A percentile compares a stretch with the other conserved stretches of the same genome.
Evolutionary conservation across 2,329 filamentous ascomycete genomes (phyloP).

Genomic region (Amesomyces nigricolor): DNA sequence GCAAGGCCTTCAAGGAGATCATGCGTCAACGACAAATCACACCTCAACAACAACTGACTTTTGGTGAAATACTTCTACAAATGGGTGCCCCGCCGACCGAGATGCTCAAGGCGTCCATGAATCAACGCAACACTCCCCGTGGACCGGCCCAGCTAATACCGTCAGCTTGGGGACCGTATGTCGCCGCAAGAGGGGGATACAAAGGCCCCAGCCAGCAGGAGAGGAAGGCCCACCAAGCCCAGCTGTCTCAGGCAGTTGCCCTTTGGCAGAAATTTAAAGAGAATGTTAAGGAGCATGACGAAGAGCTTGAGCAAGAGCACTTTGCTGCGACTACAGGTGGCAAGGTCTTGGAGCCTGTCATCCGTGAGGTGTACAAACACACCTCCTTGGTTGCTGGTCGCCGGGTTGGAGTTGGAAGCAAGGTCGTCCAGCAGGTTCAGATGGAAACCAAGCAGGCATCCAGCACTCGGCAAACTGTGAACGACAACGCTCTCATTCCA

Average conservation of each 20-base stretch:
- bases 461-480: not conserved
- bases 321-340: not conserved
- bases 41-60: not conserved
- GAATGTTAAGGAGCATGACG: constrained; percentile 9
- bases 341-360: not conserved
- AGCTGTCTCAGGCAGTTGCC: not conserved
- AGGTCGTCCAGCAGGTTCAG: constrained; percentile 1
- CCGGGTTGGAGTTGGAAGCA: not conserved
- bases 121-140: not conserved
- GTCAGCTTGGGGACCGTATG: not conserved
- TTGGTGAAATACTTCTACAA: not conserved
- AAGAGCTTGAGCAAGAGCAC: not conserved
- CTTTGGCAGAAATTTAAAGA: not conserved
- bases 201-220: not conserved
- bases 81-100: constrained; percentile 7
- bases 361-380: constrained; percentile 17
- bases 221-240: not conserved
- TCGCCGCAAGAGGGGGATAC: not conserved
- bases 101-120: constrained; percentile 7
- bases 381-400: constrained; percentile 11
- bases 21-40: not conserved
- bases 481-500: not conserved
- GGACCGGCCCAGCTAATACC: not conserved
- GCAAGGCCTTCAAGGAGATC: constrained; percentile 7
- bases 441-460: too few relatives aligned